A percentile compares a stretch with the other conserved stretches of the same genome.
These are phyloP conservation scores for Aurinia saxatilis DNA, from an alignment of 345 rosid species.

Conservation along the genomic window DNA sequence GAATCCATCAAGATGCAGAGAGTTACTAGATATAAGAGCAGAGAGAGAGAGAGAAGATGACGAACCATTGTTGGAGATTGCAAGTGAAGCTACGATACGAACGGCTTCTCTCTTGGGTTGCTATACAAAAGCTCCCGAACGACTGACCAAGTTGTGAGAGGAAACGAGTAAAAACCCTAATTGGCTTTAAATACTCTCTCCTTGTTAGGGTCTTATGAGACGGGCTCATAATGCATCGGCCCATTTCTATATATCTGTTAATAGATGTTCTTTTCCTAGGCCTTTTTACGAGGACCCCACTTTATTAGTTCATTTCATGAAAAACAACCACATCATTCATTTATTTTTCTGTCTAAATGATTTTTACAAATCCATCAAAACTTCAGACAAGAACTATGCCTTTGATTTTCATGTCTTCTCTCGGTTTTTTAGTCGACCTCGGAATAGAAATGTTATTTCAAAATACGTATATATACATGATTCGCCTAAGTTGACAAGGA, in stretches of 20 bases:
- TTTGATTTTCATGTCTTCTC: too few relatives aligned
- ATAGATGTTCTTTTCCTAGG: background rate
- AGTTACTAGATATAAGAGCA: background rate
- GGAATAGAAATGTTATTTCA: too few relatives aligned
- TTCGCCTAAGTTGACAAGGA: too few relatives aligned
- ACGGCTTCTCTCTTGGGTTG: background rate
- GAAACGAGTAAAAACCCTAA: constrained; percentile 12
- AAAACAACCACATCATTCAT: too few relatives aligned
- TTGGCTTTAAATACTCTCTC: constrained; percentile 12
- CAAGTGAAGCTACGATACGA: constrained; percentile 1
- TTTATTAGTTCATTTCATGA: too few relatives aligned
- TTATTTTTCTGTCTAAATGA: too few relatives aligned
- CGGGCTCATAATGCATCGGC: constrained; percentile 6
- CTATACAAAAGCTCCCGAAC: background rate
- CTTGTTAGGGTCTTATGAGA: background rate
- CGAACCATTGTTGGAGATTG: constrained; percentile 16
- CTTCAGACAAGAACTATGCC: too few relatives aligned
- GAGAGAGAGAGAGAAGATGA: background rate
- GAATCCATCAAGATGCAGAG: background rate
- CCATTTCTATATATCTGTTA: background rate
- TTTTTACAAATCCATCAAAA: too few relatives aligned
- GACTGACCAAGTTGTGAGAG: constrained; percentile 11
- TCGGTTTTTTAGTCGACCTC: too few relatives aligned
- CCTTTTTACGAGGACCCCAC: too few relatives aligned
- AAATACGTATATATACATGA: too few relatives aligned